Conservation (phyloP, 805 yeast genomes). For the Kuraishia capsulata region DNA sequence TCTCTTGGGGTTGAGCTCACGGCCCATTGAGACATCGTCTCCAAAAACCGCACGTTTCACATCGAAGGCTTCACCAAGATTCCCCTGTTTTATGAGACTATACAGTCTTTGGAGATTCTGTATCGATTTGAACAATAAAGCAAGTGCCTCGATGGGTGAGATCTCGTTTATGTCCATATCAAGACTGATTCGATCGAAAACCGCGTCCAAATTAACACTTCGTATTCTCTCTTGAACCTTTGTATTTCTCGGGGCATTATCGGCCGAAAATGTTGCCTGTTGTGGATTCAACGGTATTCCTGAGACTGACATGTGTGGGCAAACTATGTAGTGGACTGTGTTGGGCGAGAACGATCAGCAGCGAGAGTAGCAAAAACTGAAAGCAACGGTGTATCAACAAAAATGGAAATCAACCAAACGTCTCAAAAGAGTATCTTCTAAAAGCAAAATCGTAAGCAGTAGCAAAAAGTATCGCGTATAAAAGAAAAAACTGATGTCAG, state of each 20-base stretch:
- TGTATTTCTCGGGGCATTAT: neutral
- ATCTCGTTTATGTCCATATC: conserved; percentile 13
- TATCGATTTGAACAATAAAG: conserved; percentile 16
- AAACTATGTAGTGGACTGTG: no score
- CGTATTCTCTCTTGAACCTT: neutral
- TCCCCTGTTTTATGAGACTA: conserved; percentile 2
- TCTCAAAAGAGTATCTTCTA: no score
- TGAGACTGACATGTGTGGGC: no score
- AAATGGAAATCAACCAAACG: no score
- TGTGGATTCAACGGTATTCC: no score
- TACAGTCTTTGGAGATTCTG: conserved; percentile 14
- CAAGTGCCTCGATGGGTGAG: conserved; percentile 18
- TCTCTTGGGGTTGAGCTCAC: neutral
- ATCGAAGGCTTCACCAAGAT: conserved; percentile 8
- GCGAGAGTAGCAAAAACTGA: no score
- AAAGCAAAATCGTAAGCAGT: no score
- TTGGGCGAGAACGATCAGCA: no score
- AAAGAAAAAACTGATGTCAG: no score
- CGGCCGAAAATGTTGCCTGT: no score
- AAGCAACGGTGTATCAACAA: no score
- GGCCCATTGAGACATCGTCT: neutral
- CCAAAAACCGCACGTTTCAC: conserved; percentile 4
- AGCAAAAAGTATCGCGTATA: no score
- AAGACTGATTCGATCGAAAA: conserved; percentile 14
- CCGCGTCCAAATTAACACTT: conserved; percentile 20